A percentile compares a stretch with the other conserved stretches of the same genome.
These are phyloP conservation scores for Globisporangium canariense DNA, from an alignment of 352 stramenopile species.

Conservation along the genomic window DNA sequence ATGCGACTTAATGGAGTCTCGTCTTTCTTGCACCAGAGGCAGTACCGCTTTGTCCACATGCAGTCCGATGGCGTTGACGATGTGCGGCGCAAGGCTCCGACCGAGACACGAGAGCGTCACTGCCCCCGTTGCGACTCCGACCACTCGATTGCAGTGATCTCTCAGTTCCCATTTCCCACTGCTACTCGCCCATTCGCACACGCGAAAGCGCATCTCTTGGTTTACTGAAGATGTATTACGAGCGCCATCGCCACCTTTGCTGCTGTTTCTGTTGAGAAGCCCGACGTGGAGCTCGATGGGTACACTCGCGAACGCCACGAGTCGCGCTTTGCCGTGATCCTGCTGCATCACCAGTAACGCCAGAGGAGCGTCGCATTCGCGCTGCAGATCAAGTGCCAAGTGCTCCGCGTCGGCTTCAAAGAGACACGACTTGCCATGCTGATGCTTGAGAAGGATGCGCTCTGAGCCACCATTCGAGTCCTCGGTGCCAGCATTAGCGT, in stretches of 20 bases:
- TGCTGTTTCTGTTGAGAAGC: constrained; percentile 1
- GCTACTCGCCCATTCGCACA: constrained; percentile 43
- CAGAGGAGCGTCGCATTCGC: constrained; percentile 23
- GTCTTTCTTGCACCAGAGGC: not conserved
- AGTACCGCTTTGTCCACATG: constrained; percentile 16
- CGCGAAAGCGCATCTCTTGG: constrained; percentile 17
- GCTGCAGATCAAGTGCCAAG: constrained; percentile 26
- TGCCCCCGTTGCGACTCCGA: constrained; percentile 23
- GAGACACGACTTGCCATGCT: constrained; percentile 49
- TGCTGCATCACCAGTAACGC: constrained; percentile 34
- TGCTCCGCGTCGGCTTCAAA: constrained; percentile 33
- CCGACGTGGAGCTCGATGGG: constrained; percentile 27
- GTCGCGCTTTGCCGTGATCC: constrained; percentile 29
- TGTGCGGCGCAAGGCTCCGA: constrained; percentile 32
- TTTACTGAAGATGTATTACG: not conserved
- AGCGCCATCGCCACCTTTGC: not conserved
- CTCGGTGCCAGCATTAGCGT: not conserved
- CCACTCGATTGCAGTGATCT: constrained; percentile 22
- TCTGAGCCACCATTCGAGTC: not conserved
- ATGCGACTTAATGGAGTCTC: not conserved
- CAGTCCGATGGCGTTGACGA: constrained; percentile 28
- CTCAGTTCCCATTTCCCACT: constrained; percentile 33
- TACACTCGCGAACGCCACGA: constrained; percentile 34
- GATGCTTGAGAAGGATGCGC: constrained; percentile 14
- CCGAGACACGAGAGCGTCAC: constrained; percentile 50